These are phyloP conservation scores for Fusarium sp. DNA, from an alignment of 2,329 filamentous ascomycete genomes.

Conservation along the genomic window DNA sequence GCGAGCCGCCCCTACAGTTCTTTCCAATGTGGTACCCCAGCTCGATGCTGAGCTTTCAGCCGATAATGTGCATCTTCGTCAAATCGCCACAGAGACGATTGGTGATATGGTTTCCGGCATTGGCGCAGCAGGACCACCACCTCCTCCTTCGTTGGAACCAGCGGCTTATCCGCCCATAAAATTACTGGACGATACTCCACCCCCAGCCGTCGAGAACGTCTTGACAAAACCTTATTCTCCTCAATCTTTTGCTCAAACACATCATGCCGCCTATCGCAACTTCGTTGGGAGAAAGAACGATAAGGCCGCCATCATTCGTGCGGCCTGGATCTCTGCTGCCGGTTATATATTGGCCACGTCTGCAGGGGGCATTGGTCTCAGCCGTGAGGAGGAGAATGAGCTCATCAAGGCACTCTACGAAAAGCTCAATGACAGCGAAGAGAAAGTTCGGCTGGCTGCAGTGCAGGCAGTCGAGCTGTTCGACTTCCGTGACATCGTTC, in stretches of 20 bases:
- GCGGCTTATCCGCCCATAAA: slow-evolving; percentile 83
- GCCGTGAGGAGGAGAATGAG: slow-evolving; percentile 79
- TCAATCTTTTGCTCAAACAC: slow-evolving; percentile 87
- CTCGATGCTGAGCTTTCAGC: slow-evolving; percentile 91
- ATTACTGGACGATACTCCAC: slow-evolving; percentile 62
- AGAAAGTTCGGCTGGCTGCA: slow-evolving; percentile 89
- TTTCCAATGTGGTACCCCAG: slow-evolving; percentile 93
- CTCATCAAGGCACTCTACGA: slow-evolving; percentile 80
- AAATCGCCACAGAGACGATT: slow-evolving; percentile 90
- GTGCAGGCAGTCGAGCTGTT: slow-evolving; percentile 86
- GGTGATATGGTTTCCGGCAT: slow-evolving; percentile 96
- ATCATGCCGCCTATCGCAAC: slow-evolving; percentile 80
- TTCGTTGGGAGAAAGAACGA: slow-evolving; percentile 89
- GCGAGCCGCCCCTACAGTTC: slow-evolving; percentile 86
- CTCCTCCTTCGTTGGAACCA: slow-evolving; percentile 77
- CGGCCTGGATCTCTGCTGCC: slow-evolving; percentile 84
- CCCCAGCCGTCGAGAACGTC: slow-evolving; percentile 63
- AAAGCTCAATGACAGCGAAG: slow-evolving; percentile 87
- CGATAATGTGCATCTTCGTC: slow-evolving; percentile 86
- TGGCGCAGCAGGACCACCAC: slow-evolving; percentile 86
- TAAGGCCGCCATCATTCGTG: slow-evolving; percentile 82
- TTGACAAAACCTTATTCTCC: slow-evolving; percentile 86
- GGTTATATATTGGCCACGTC: slow-evolving; percentile 91
- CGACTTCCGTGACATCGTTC: slow-evolving; percentile 80
- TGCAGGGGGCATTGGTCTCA: slow-evolving; percentile 88